Conservation (phyloP, 2,329 filamentous ascomycete genomes). For the Hymenoscyphus linearis region DNA sequence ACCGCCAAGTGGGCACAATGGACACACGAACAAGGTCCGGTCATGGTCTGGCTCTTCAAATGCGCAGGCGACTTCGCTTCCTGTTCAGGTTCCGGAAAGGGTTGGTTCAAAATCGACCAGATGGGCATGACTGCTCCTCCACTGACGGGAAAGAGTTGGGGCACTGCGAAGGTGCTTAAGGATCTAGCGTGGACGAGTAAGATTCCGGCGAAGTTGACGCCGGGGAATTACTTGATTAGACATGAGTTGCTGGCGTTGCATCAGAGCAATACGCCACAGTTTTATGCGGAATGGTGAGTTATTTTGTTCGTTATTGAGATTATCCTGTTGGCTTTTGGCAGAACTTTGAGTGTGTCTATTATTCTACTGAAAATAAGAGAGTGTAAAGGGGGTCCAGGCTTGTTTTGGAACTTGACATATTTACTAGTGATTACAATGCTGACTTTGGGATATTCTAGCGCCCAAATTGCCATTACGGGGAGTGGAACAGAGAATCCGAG, state of each 20-base stretch:
- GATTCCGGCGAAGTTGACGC: conserved; percentile 43
- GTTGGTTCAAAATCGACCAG: conserved; percentile 57
- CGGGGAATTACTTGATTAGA: conserved; percentile 51
- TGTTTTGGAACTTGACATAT: too few relatives aligned
- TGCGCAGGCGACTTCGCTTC: conserved; percentile 43
- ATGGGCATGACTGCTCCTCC: conserved; percentile 42
- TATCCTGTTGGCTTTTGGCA: too few relatives aligned
- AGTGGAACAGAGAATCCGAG: conserved; percentile 39
- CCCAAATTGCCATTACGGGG: conserved; percentile 46
- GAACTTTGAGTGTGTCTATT: too few relatives aligned
- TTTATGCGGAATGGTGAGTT: conserved; percentile 47
- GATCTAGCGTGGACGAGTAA: conserved; percentile 45
- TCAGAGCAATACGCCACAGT: conserved; percentile 46
- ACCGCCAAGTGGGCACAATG: conserved; percentile 50
- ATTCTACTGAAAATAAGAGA: too few relatives aligned
- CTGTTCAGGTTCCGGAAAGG: conserved; percentile 46
- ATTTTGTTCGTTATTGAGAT: too few relatives aligned
- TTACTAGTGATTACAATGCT: too few relatives aligned
- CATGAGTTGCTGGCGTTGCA: conserved; percentile 53
- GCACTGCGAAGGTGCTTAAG: conserved; percentile 40
- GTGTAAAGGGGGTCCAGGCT: too few relatives aligned
- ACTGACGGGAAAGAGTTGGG: conserved; percentile 42
- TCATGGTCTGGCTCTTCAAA: conserved; percentile 54
- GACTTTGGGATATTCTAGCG: conserved; percentile 19
- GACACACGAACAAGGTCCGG: conserved; percentile 53